Base-by-base conservation (phyloP, 139 green algal species). In the Picochlorum sp. region DNA sequence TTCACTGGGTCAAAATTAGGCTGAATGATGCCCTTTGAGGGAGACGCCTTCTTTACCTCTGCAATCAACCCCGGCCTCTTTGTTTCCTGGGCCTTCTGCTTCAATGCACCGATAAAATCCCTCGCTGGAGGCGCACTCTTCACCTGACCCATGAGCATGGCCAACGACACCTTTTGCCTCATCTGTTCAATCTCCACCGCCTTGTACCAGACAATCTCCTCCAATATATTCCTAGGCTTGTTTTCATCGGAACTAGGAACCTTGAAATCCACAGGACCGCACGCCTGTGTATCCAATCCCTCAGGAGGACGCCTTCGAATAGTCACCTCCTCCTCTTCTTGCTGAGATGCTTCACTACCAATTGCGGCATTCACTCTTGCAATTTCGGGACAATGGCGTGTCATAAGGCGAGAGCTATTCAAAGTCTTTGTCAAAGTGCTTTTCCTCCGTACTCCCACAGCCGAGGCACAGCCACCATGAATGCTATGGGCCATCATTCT, bases 201-300 rank as follows among this genome's bases (percentile, higher is more conserved):
- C 69, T 97, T 97, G 61, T 80, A 87, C 92, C 94, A 99, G 14
- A 99, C 91, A 62, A 99, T 99, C 72, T 99, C 94, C 70, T 99
- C 94, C 62, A 99, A 75, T 57, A 98, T 99, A 76, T 98, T 99
- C 20, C 74, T 76, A 0, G 93, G 91, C 69, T 92, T 83, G 75
- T 94, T 92, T 54, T 88, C 85, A 44, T 95, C 88, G 16, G 80
- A 30, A 14, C 70, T 71, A 14, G 77, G 67, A 0, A 94, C 81
- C 49, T 83, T 73, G 70, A 93, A 95, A 13, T 78, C 69, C 13
- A 90, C 77, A 0, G 80, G 80, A 2, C 89, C 89, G 41, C 73
- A 79, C n/a, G 20, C 32, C 62, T 92, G 86, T 4, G 60, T 83
- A 8, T 84, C 75, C 4, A 76, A 49, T 13, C 86, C 88, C 18